Conservation (phyloP, 805 yeast genomes). For the Metschnikowia gelsemii region DNA sequence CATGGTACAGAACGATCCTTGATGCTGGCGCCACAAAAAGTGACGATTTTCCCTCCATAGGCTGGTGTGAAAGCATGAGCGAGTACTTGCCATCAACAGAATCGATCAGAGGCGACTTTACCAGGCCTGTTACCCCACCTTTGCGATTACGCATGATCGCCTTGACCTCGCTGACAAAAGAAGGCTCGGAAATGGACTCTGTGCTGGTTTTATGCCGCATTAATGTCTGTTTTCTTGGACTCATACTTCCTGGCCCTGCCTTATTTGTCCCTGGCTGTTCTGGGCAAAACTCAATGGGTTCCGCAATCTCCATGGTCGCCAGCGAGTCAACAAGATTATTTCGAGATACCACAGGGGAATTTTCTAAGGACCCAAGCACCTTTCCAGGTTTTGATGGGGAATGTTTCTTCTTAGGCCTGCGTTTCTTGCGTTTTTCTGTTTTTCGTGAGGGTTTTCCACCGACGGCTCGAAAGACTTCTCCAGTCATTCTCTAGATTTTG, state of each 20-base stretch:
- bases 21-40: slow-evolving; percentile 35
- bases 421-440: slow-evolving; percentile 8
- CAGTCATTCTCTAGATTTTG: slow-evolving; percentile 2
- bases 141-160: slow-evolving; percentile 23
- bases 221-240: slow-evolving; percentile 41
- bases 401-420: slow-evolving; percentile 7
- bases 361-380: not conserved
- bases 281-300: not conserved
- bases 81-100: slow-evolving; percentile 15
- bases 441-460: slow-evolving; percentile 7
- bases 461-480: slow-evolving; percentile 8
- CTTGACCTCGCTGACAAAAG: slow-evolving; percentile 29
- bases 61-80: slow-evolving; percentile 18
- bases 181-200: slow-evolving; percentile 22
- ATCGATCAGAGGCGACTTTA: slow-evolving; percentile 4
- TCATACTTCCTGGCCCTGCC: slow-evolving; percentile 14
- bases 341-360: not conserved
- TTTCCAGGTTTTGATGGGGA: not conserved
- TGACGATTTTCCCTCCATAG: slow-evolving; percentile 37
- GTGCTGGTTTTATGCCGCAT: slow-evolving; percentile 38
- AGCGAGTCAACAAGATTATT: not conserved
- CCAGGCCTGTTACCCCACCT: not conserved
- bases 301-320: not conserved
- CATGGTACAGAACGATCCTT: slow-evolving; percentile 38
- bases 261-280: not conserved